Conservation (phyloP, 495 filamentous ascomycete genomes). For the Immersiella caudata region DNA sequence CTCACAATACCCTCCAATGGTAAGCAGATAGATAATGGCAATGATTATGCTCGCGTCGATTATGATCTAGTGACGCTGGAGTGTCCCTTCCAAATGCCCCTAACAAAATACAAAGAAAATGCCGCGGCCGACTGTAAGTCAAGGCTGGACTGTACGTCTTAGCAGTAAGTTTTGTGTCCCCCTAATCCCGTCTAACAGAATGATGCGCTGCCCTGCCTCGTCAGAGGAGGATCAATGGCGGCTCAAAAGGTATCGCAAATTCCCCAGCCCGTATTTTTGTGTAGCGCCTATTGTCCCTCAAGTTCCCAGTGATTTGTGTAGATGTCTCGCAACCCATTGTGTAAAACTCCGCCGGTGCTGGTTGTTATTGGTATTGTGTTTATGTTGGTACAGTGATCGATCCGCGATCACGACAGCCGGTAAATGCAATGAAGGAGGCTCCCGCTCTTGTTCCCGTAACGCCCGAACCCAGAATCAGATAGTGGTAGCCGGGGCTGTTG, state of each 20-base stretch:
- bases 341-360: constrained; percentile 9
- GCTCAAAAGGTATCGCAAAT: background rate
- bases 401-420: too few relatives aligned
- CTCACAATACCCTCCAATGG: background rate
- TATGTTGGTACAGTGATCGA: constrained; percentile 7
- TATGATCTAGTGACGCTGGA: background rate
- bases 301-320: background rate
- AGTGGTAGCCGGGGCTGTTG: background rate
- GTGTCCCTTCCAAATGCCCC: background rate
- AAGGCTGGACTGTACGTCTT: background rate
- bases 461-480: constrained; percentile 4
- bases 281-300: constrained; percentile 8
- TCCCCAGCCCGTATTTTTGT: constrained; percentile 1
- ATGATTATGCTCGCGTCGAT: background rate
- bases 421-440: constrained; percentile 7
- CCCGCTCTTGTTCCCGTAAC: constrained; percentile 12
- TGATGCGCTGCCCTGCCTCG: background rate
- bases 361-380: background rate
- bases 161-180: background rate
- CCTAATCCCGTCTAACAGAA: background rate
- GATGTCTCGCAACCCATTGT: constrained; percentile 13
- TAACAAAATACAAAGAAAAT: background rate
- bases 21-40: background rate
- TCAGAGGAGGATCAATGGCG: background rate
- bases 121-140: background rate